Base-by-base conservation (phyloP, 2,329 filamentous ascomycete genomes). In the Sordariomycetes sp. region DNA sequence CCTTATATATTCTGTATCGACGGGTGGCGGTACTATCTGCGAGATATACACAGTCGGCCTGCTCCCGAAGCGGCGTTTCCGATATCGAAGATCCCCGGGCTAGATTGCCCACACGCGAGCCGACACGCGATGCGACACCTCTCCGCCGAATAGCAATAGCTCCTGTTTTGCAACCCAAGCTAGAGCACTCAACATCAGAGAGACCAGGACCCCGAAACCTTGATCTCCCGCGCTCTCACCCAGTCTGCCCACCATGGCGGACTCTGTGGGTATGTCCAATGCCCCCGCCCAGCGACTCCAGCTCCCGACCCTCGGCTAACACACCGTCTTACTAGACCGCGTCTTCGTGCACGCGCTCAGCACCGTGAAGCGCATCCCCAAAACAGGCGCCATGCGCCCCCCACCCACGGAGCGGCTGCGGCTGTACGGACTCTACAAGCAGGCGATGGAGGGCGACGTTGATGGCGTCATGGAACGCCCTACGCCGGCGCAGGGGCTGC, bases 321-420 rank as follows among this genome's bases (percentile, higher is more conserved):
- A 18, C 46, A 4, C 24, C 28, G 28, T 14, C 32, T n/a, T 32
- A 37, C 51, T 66, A 97, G 94, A 99, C 77, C 88, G 94, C 74
- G 94, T 99, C 69, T 99, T 99, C 73, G 93, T 95, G 71, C 93
- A 99, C 83, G 94, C 94, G 64, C 88, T 99, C 73, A 97, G 96
- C 76, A 97, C 94, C 25, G 93, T 99, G 67, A 97, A 97, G 74
- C 95, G 95, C 74, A 95, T 99, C 65, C 89, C 89, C 65, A 93
- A 94, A 69, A 96, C 92, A 20, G 93, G 94, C 62, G 90, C 90
- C 57, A 85, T 90, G 62, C 88, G 94, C 62, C 94, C 94, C 53
- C 94, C 94, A 54, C 83, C 91, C 2, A 78, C 81, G 61, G 92
- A 95, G 68, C 87, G 94, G 59, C 79, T 99, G 65, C 88, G 89